Evolutionary conservation across 2,329 filamentous ascomycete species (phyloP).

Genomic region (Fonsecaea pugnacius): DNA sequence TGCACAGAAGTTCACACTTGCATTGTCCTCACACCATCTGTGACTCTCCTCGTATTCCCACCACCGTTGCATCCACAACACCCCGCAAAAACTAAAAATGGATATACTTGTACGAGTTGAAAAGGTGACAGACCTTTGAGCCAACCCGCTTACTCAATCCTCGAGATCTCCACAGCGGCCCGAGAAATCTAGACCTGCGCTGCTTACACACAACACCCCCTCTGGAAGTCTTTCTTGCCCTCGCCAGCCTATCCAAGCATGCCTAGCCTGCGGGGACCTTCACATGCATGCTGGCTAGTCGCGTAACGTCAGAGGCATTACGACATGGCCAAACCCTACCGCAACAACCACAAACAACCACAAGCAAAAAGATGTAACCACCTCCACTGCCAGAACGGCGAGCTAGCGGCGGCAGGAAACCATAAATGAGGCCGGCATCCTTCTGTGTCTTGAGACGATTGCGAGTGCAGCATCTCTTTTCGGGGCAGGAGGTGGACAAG

Average conservation of each 20-base stretch:
- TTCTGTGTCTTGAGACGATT: neutral
- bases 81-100: neutral
- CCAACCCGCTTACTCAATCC: neutral
- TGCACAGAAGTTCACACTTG: neutral
- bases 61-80: neutral
- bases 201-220: conserved; percentile 12
- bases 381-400: neutral
- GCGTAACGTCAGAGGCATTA: neutral
- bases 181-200: conserved; percentile 4
- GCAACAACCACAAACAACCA: neutral
- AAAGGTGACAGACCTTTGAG: neutral
- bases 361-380: neutral
- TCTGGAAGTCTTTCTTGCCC: neutral
- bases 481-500: neutral
- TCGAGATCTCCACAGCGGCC: neutral
- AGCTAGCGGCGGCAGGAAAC: neutral
- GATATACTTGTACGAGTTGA: neutral
- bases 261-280: neutral
- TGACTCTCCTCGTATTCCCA: neutral
- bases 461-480: neutral
- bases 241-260: neutral
- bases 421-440: neutral
- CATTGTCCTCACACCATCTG: neutral
- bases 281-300: neutral
- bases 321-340: neutral